phyloP scores from a whole-genome alignment of 2,329 filamentous ascomycete species.

The Cladosporium sp. region DNA sequence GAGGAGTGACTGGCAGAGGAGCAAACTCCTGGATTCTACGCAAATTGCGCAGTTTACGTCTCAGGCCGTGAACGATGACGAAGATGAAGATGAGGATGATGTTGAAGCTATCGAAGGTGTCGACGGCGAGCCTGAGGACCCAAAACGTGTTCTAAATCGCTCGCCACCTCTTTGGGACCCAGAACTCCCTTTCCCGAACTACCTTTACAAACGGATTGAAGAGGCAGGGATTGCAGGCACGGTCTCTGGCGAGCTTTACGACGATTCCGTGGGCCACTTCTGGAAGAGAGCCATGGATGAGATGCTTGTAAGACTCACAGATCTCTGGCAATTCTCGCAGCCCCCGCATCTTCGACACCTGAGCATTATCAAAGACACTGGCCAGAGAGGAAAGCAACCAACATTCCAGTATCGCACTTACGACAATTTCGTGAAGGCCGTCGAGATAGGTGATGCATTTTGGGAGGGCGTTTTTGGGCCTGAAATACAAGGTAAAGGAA shows the following conservation, averaged over 20 bases:
- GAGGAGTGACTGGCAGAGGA: conserved; percentile 10
- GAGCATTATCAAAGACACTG: conserved; percentile 52
- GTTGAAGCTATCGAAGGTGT: conserved; percentile 22
- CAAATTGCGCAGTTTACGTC: conserved; percentile 8
- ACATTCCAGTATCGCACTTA: conserved; percentile 54
- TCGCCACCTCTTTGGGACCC: conserved; percentile 53
- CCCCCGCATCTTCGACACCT: conserved; percentile 54
- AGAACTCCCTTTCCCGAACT: conserved; percentile 49
- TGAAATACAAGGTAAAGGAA: conserved; percentile 31
- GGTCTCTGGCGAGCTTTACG: conserved; percentile 41
- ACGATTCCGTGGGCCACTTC: conserved; percentile 43
- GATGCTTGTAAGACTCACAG: conserved; percentile 48
- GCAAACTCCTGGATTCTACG: conserved; percentile 4
- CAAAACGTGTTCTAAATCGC: conserved; percentile 19
- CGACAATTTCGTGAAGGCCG: conserved; percentile 49
- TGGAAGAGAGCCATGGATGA: conserved; percentile 54
- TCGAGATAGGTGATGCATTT: conserved; percentile 44
- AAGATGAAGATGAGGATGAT: conserved; percentile 22
- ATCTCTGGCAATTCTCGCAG: conserved; percentile 56
- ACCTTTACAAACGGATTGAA: conserved; percentile 48
- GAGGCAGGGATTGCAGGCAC: conserved; percentile 46
- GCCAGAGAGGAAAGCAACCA: conserved; percentile 43
- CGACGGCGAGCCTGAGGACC: conserved; percentile 12
- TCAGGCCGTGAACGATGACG: conserved; percentile 15
- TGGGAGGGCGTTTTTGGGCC: conserved; percentile 49